These are phyloP conservation scores for Neofusicoccum sp. DNA, from an alignment of 2,329 filamentous ascomycete genomes.

Conservation along the genomic window DNA sequence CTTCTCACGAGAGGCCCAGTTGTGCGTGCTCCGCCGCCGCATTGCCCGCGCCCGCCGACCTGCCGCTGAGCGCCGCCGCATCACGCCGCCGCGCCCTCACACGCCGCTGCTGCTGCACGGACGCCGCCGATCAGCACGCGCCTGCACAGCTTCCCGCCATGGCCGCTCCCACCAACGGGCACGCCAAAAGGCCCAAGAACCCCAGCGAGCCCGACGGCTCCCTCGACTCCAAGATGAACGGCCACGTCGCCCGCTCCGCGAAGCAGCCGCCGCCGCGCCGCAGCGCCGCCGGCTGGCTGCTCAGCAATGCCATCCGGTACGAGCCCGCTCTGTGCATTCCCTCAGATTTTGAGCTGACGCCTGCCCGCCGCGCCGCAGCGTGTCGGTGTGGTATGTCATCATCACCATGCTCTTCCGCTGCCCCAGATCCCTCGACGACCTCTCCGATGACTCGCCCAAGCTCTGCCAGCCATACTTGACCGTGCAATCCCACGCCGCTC, in stretches of 20 bases:
- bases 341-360: conserved; percentile 10
- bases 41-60: neutral
- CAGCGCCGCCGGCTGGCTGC: conserved; percentile 28
- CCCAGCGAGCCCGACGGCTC: conserved; percentile 22
- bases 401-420: conserved; percentile 79
- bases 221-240: conserved; percentile 27
- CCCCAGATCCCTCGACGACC: conserved; percentile 65
- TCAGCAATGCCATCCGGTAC: conserved; percentile 34
- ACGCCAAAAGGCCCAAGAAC: conserved; percentile 35
- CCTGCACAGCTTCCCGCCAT: conserved; percentile 28
- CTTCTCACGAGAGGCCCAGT: neutral
- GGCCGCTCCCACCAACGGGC: conserved; percentile 38
- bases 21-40: neutral
- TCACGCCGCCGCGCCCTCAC: neutral
- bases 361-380: conserved; percentile 45
- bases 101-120: conserved; percentile 4
- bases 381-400: conserved; percentile 83
- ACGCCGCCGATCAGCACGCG: conserved; percentile 17
- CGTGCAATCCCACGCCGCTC: conserved; percentile 65
- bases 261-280: conserved; percentile 21
- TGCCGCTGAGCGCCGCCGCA: neutral
- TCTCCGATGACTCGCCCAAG: conserved; percentile 67
- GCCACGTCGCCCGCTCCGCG: conserved; percentile 22
- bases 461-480: conserved; percentile 79
- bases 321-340: neutral